These are phyloP conservation scores for Didymella pomorum DNA, from an alignment of 2,329 filamentous ascomycete species.

Conservation along the genomic window DNA sequence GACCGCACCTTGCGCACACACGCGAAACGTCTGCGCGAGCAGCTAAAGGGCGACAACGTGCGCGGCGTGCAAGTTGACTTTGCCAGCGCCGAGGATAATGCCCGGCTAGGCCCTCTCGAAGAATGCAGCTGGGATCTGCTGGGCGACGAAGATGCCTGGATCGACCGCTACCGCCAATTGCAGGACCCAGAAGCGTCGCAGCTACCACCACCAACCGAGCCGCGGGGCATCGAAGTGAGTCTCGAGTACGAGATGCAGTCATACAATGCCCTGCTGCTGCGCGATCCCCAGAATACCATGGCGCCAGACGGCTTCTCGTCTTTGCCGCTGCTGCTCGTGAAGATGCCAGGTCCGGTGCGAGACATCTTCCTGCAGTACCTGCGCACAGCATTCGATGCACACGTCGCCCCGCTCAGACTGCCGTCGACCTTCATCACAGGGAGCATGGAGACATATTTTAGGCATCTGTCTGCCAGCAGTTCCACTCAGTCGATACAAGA, in stretches of 20 bases:
- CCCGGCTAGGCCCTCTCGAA: slow-evolving; percentile 57
- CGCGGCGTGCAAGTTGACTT: slow-evolving; percentile 56
- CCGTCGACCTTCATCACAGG: slow-evolving; percentile 56
- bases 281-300: slow-evolving; percentile 44
- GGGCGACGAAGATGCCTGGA: slow-evolving; percentile 53
- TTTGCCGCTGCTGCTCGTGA: slow-evolving; percentile 60
- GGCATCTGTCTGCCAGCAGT: slow-evolving; percentile 58
- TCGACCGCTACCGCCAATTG: slow-evolving; percentile 46
- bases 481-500: slow-evolving; percentile 44
- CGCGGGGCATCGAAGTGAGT: slow-evolving; percentile 58
- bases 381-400: slow-evolving; percentile 59
- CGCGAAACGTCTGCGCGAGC: slow-evolving; percentile 57
- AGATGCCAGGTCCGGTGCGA: slow-evolving; percentile 59
- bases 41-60: slow-evolving; percentile 59
- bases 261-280: slow-evolving; percentile 61
- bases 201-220: slow-evolving; percentile 28
- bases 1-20: slow-evolving; percentile 55
- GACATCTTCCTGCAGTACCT: slow-evolving; percentile 60
- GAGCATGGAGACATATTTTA: slow-evolving; percentile 64
- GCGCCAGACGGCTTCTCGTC: slow-evolving; percentile 53
- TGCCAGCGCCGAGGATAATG: slow-evolving; percentile 49
- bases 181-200: slow-evolving; percentile 46
- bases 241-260: slow-evolving; percentile 59
- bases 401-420: slow-evolving; percentile 55
- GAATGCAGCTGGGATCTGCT: slow-evolving; percentile 57